Conservation (phyloP, 1,284 basidiomycete species). For the Ustilago curta region DNA sequence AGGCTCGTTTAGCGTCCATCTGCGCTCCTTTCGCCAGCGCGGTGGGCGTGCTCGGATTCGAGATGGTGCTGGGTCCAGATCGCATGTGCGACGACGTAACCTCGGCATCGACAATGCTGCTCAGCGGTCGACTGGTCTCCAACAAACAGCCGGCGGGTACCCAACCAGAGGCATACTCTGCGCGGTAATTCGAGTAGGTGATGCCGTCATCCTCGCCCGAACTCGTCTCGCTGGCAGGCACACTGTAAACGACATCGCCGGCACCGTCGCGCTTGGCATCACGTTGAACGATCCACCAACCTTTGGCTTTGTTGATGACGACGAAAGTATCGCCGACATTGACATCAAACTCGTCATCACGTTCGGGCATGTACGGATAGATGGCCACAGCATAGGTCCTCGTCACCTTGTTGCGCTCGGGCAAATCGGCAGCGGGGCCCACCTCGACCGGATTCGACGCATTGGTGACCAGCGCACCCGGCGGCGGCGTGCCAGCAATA, state of each 20-base stretch:
- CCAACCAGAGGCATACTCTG: conserved; percentile 65
- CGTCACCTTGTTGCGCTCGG: conserved; percentile 25
- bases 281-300: conserved; percentile 98
- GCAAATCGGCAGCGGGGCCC: conserved; percentile 55
- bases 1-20: conserved; percentile 68
- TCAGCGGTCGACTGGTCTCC: conserved; percentile 76
- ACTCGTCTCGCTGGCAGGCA: conserved; percentile 74
- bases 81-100: conserved; percentile 9
- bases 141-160: conserved; percentile 82
- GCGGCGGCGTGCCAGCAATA: conserved; percentile 33
- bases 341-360: conserved; percentile 97
- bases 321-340: conserved; percentile 82
- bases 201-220: conserved; percentile 39
- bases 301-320: conserved; percentile 90
- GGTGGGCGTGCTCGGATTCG: conserved; percentile 46
- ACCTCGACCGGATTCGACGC: conserved; percentile 36
- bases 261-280: conserved; percentile 80
- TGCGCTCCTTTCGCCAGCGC: conserved; percentile 16
- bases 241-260: conserved; percentile 81
- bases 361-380: conserved; percentile 94
- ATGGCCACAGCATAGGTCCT: conserved; percentile 85
- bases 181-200: conserved; percentile 35
- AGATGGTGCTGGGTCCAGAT: conserved; percentile 32
- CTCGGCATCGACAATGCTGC: conserved; percentile 64
- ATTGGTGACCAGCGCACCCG: conserved; percentile 34